These are phyloP conservation scores for Castanopsis chinensis DNA, from an alignment of 306 rosid genomes.

Conservation along the genomic window DNA sequence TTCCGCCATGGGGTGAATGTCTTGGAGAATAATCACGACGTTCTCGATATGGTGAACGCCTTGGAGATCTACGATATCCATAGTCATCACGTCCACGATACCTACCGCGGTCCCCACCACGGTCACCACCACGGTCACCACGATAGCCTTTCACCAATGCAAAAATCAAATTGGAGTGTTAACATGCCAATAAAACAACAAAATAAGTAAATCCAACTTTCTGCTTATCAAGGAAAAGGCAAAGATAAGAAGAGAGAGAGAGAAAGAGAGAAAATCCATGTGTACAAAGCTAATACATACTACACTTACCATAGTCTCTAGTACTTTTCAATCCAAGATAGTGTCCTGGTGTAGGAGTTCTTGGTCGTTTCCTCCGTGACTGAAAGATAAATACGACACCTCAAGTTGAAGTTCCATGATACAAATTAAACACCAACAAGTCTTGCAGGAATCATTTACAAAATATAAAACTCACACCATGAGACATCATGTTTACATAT, in stretches of 20 bases:
- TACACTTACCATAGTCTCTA: constrained; percentile 69
- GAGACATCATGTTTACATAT: background rate
- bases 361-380: constrained; percentile 95
- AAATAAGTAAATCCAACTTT: background rate
- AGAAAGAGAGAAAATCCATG: background rate
- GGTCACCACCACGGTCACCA: constrained; percentile 44
- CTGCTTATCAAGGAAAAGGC: background rate
- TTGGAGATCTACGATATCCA: constrained; percentile 75
- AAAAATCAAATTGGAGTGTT: constrained; percentile 11
- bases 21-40: constrained; percentile 76
- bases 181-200: background rate
- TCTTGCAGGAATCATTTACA: constrained; percentile 4
- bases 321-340: constrained; percentile 91
- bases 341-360: constrained; percentile 99
- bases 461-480: constrained; percentile 4
- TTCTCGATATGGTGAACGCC: constrained; percentile 84
- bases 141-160: constrained; percentile 33
- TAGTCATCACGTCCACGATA: constrained; percentile 79
- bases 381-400: constrained; percentile 48
- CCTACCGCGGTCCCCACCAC: constrained; percentile 68
- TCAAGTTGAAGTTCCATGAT: constrained; percentile 15
- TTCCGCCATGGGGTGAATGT: constrained; percentile 69
- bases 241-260: background rate
- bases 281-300: background rate
- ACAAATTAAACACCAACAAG: constrained; percentile 13